Base-by-base conservation (phyloP, 1,139 yeast species). In the Hansenula sp. region DNA sequence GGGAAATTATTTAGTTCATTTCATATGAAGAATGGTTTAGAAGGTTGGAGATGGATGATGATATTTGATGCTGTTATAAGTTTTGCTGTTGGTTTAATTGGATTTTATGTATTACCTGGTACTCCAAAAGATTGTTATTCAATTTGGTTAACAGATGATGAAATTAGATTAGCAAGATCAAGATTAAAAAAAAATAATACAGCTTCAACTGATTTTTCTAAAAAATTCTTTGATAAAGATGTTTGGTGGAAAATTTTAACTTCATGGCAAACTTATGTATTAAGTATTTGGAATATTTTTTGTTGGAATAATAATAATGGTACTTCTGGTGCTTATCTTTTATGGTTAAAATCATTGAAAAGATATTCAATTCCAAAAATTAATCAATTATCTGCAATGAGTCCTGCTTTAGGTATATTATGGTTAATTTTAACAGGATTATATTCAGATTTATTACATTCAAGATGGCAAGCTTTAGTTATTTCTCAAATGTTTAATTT, bases 41-140 rank as follows among this genome's bases (percentile, higher is more conserved):
- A 62, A 17, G 75, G 82, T 6, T 79, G 85, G 85, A 71, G 79
- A 57, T 79, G 85, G 85, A 67, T 79, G 44, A 79, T 78, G 49
- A 73, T 79, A 38, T 68, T 79, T 43, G 84, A 77, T 56, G 79
- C 77, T 29, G 59, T 74, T 34, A 26, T 26, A 6, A 72, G 78
- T 44, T 75, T 75, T 22, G 31, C 77, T 40, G 53, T 75, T 50
- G 77, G 90, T 0, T 71, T 79, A 51, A 12, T 24, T 25, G 41
- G 30, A 12, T 11, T 38, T 12, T 77, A 76, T 52, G 57, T 74
- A 47, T 69, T 82, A 49, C 94, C 94, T 4, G 92, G 90, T 34
- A 79, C 22, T 24, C 14, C 53, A 52, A 48, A 28, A 16, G 37
- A 32, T 6, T 69, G 52, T 35, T 44, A 44, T 40, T 49, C 55